Evolutionary conservation across 768 basidiomycete species (phyloP), one percentile per base, ranked within the genome.

Genomic region (Mycena leptocephala): DNA sequence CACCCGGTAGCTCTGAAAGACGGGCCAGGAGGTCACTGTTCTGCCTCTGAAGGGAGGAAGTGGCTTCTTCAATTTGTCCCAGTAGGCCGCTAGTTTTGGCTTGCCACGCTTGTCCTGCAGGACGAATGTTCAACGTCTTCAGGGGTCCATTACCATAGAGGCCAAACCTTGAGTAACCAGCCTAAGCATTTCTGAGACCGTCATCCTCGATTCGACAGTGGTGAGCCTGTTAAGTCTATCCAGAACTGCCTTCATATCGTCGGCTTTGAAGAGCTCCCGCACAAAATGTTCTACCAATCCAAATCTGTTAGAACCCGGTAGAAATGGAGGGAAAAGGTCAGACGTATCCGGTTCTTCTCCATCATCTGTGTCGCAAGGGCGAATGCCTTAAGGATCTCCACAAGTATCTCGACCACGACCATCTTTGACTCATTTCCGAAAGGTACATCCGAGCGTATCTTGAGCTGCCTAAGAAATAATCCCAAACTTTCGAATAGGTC

Each of bases 361-460:
- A 61, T 61, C 33, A 61, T 61, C 59, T 61, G 33, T 24, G 59
- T 61, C 11, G 59, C 59, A 11, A 61, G 59, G 35, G 35, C 59
- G 33, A 61, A 35, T 35, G 59, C 35, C 35, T 61, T 61, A 22
- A 61, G 59, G 1, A 61, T 16, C 35, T 61, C 59, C 8, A 61
- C 59, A 35, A 61, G 59, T 2, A 61, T 61, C 20, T 61, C 59
- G 35, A 61, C 59, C 0, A 61, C 35, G n/a, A 61, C 16, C 35
- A 35, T 61, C 59, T 61, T 61, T 35, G 59, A 61, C 24, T 61
- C 59, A 35, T 61, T 61, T 61, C 35, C 14, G 59, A 61, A 39
- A 43, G 55, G 55, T 18, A 58, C 55, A 58, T 58, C 55, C 0
- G 55, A 32, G 55, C 55, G 55, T 58, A 58, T 58, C 30, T 33